Evolutionary conservation across 805 yeast species (phyloP), one percentile per base, ranked within the genome.

Genomic region (Zygosaccharomyces siamensis): DNA sequence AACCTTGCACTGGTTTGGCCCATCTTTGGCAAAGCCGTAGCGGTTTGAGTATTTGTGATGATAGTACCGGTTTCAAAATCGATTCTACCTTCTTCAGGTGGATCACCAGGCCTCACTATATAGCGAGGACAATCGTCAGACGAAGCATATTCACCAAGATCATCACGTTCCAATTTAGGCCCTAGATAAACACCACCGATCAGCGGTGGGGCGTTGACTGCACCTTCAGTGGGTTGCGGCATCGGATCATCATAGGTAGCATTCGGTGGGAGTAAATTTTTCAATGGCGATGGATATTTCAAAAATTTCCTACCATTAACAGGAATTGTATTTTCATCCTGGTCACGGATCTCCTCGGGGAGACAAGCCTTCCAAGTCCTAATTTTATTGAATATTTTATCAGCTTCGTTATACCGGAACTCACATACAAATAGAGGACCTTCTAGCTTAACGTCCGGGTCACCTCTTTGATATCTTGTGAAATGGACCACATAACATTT

Each of bases 281-380:
- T 83, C 58, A 93, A 75, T 11, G 98, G 98, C 5, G 97, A 89
- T 46, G 86, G 89, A 60, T 79, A 82, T 62, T 82, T 82, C 63
- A 86, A 75, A 55, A 79, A 78, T 60, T 90, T 76, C 46, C 86
- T 79, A 50, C 80, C 81, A 48, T 76, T 72, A 44, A 92, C 75
- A 6, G 92, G 89, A 33, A 80, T 79, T 20, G 86, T 81, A 30
- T 86, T 85, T 61, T 90, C 97, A 60, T 87, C 92, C 47, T 70
- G 59, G 55, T 86, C 89, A 60, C 98, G 81, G 42, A 92, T 86
- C 67, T 92, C 98, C 68, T 93, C 98, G 0, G 99, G 99, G 56
- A 93, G 76, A 73, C 98, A 93, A 5, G 97, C 97, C 68, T 89
- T 92, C 99, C 99, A 93, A 2, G 99, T 92, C 63, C 98, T 79